Evolutionary conservation across 352 stramenopile genomes (phyloP), one percentile per base, ranked within the genome.

Genomic region (Phytophthora cactorum): DNA sequence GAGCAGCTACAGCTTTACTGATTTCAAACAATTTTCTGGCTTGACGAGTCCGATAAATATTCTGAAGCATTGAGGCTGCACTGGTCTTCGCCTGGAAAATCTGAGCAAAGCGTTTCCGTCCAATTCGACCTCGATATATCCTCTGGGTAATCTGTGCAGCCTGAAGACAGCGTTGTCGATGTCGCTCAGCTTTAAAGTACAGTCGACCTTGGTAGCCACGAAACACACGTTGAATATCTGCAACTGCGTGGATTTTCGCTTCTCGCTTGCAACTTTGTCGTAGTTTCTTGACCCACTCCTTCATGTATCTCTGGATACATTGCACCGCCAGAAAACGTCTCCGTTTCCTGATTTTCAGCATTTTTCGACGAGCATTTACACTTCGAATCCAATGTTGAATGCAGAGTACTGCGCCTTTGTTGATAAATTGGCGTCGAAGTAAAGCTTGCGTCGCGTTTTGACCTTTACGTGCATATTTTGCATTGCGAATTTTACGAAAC

Each of bases 401-500:
- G 7, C 66, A 70, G 5, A 87, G 46, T 2, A 63, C 76, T 2
- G 79, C 82, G 0, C 85, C 85, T 27, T 65, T 63, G 9, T 61
- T 69, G 29, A 91, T 63, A 44, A 93, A 79, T 6, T 70, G 59
- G 14, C 74, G 70, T 7, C 81, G 81, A n/a, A 86, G 56, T 52
- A 87, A 74, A 12, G 77, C 72, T 58, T 91, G 74, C 0, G 63
- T 61, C 1, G 82, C 80, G 39, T 89, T 85, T 68, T 91, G 82
- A 0, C 80, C 80, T 47, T 80, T 82, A 36, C 63, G 72, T 10
- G 78, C 77, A 41, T 65, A 77, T 38, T 78, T 84, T 27, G 73
- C 79, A n/a, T 72, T 75, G 22, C 76, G 78, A 44, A 93, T 88
- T 70, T 92, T 92, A 25, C 83, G 78, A 59, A 86, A 89, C 6